Conservation (phyloP, 768 basidiomycete species). For the Hygrocybe coccinea region DNA sequence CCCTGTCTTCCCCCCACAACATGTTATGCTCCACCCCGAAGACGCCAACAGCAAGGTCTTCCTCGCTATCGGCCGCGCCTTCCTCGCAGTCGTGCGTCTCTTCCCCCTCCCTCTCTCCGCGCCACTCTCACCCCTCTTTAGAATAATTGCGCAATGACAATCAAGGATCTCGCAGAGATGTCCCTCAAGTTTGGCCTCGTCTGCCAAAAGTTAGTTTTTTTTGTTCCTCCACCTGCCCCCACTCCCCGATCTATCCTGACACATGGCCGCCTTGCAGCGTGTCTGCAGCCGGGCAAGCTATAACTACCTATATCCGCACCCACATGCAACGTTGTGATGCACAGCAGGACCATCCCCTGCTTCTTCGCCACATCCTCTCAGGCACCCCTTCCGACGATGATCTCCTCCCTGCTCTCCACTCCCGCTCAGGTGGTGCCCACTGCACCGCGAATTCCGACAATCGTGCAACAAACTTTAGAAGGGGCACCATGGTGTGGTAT, state of each 20-base stretch:
- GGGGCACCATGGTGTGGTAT: constrained; percentile 80
- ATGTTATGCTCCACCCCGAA: constrained; percentile 67
- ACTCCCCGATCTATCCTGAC: constrained; percentile 6
- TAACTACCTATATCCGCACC: constrained; percentile 75
- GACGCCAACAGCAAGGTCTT: constrained; percentile 70
- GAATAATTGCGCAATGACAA: constrained; percentile 82
- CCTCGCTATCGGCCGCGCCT: constrained; percentile 64
- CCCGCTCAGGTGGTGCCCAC: constrained; percentile 64
- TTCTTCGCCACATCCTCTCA: constrained; percentile 66
- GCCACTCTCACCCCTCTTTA: constrained; percentile 23
- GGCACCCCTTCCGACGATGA: constrained; percentile 71
- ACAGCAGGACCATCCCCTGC: constrained; percentile 68
- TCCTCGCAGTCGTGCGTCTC: constrained; percentile 64
- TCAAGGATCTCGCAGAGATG: constrained; percentile 79
- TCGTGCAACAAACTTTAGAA: constrained; percentile 66
- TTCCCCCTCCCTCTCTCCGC: constrained; percentile 11
- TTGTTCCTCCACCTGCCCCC: constrained; percentile 6
- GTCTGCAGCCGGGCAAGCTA: constrained; percentile 75
- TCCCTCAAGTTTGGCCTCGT: constrained; percentile 57
- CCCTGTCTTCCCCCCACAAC: constrained; percentile 50
- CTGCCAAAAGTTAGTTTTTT: constrained; percentile 66
- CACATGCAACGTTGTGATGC: constrained; percentile 68
- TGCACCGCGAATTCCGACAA: constrained; percentile 36
- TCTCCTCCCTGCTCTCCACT: constrained; percentile 65
- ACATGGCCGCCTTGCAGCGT: constrained; percentile 38